Evolutionary conservation across 202 grass and related monocot species (phyloP), one percentile per base, ranked within the genome.

Genomic region (Carex sylvatica): DNA sequence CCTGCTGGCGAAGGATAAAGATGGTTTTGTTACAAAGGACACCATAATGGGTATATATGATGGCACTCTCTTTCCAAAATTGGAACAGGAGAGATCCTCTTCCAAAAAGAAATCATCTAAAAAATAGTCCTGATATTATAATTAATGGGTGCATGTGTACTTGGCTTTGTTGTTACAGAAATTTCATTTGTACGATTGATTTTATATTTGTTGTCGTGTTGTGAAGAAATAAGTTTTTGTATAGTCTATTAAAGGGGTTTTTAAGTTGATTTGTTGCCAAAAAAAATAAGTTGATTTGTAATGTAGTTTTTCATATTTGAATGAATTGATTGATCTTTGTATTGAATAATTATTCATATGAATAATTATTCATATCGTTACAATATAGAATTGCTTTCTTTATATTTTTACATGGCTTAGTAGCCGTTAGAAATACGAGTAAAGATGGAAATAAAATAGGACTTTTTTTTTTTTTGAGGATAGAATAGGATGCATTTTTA

Each of bases 1-100:
- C 67, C 31, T 26, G 2, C 83, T 95, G 12, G 92, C 89, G 71
- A 98, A 93, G 83, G 87, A 90, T 24, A 90, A 98, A 86, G 89
- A 98, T 5, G 95, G 95, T 3, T 90, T 89, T 55, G 90, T 95
- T 64, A 88, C 84, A 35, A 98, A 93, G 80, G 91, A 98, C 0
- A 93, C 91, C 9, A 61, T 95, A 49, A 88, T 72, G 82, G 92
- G 89, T 7, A 89, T 93, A 2, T 98, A 91, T 61, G 95, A 98
- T 87, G 95, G 95, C 71, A 93, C 76, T 60, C 49, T 98, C 15
- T 98, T 98, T 87, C 23, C 73, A 5, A 87, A 84, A 80, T 7
- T 90, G 87, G 95, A 98, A 85, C 20, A 91, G 62, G 91, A 93
- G 72, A 92, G 63, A 19, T 79, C 88, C 13, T 85, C 82, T 14